phyloP scores from a whole-genome alignment of 208 protist species.

The Porcisia hertigi region DNA sequence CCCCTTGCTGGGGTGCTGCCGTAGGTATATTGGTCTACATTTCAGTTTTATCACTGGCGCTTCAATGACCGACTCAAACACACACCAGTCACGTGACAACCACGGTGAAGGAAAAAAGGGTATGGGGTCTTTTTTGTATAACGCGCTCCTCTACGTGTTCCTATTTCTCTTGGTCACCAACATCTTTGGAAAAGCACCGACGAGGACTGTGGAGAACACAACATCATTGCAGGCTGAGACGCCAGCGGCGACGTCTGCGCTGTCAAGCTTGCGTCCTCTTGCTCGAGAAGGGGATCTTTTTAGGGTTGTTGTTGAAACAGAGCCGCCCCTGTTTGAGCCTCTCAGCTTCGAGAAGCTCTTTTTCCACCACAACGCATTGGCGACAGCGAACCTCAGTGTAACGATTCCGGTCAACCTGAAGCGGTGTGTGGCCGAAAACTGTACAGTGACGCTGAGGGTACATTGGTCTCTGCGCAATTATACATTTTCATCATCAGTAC shows the following conservation, averaged over 20 bases:
- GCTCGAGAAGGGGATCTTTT: conserved; percentile 29
- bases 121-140: conserved; percentile 12
- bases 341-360: conserved; percentile 23
- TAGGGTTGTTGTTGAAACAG: conserved; percentile 22
- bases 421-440: conserved; percentile 28
- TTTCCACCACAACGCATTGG: conserved; percentile 28
- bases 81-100: background rate
- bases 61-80: background rate
- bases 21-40: background rate
- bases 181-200: conserved; percentile 16
- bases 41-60: background rate
- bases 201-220: background rate
- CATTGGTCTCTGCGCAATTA: conserved; percentile 29
- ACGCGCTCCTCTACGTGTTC: conserved; percentile 19
- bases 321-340: conserved; percentile 32
- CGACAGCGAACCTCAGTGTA: conserved; percentile 11
- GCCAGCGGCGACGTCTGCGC: background rate
- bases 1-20: background rate
- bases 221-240: background rate
- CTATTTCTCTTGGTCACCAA: conserved; percentile 18
- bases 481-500: conserved; percentile 16
- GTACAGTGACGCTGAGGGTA: conserved; percentile 26
- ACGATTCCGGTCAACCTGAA: conserved; percentile 28
- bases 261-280: conserved; percentile 21
- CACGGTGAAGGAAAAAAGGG: background rate